Conservation (phyloP, 257 asterid species). For the Solanum corneliomulleri region DNA sequence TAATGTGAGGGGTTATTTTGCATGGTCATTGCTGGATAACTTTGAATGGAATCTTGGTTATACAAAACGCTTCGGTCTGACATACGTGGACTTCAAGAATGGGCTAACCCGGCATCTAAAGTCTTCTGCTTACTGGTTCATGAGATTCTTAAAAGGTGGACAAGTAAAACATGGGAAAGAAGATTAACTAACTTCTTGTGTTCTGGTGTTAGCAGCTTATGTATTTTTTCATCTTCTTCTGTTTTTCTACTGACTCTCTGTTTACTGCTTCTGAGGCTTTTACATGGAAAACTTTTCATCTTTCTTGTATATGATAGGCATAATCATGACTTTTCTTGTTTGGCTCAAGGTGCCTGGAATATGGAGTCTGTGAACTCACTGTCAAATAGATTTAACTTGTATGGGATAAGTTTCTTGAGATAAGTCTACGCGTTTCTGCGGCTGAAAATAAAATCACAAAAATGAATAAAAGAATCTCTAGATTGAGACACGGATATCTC, state of each 20-base stretch:
- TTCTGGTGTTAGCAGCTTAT: background rate
- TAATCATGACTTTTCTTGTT: background rate
- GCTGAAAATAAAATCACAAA: no score
- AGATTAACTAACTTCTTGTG: slow-evolving; percentile 8
- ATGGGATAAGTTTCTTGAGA: background rate
- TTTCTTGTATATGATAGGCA: background rate
- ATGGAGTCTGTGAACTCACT: background rate
- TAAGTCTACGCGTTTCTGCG: background rate
- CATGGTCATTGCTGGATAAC: slow-evolving; percentile 17
- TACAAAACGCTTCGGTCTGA: slow-evolving; percentile 18
- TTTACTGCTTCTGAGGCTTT: background rate
- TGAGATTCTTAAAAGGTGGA: slow-evolving; percentile 22
- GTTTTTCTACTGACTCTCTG: background rate
- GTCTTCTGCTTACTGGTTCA: slow-evolving; percentile 49
- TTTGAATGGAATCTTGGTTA: slow-evolving; percentile 19
- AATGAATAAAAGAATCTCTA: no score
- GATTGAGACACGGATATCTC: no score
- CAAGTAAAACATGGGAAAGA: slow-evolving; percentile 15
- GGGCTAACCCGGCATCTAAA: slow-evolving; percentile 27
- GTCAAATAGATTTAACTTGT: background rate
- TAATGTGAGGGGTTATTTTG: slow-evolving; percentile 15
- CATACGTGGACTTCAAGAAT: slow-evolving; percentile 34
- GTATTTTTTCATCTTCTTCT: background rate
- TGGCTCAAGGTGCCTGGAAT: background rate
- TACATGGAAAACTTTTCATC: background rate